Evolutionary conservation across 1,284 basidiomycete species (phyloP).

Genomic region (Austroboletus novae-zelandiae): DNA sequence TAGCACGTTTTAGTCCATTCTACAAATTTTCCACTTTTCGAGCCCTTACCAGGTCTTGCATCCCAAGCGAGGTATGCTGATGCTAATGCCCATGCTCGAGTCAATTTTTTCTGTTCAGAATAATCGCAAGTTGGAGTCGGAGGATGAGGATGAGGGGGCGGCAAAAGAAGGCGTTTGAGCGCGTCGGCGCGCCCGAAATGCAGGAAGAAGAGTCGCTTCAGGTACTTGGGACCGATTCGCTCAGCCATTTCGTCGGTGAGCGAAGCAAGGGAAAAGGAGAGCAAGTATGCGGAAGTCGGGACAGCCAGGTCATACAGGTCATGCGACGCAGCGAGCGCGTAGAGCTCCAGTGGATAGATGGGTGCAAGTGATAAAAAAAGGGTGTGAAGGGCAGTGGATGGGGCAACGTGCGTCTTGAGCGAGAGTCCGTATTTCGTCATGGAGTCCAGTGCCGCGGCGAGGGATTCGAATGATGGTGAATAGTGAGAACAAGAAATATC

Average conservation of each 20-base stretch:
- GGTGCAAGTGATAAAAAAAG: slow-evolving; percentile 56
- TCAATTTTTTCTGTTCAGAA: slow-evolving; percentile 59
- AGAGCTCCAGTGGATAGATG: slow-evolving; percentile 53
- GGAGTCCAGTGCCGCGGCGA: slow-evolving; percentile 46
- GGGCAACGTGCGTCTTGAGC: slow-evolving; percentile 39
- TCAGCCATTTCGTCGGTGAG: slow-evolving; percentile 60
- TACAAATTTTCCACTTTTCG: background rate
- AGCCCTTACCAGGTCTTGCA: slow-evolving; percentile 53
- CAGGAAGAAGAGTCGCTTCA: slow-evolving; percentile 42
- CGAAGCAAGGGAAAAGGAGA: slow-evolving; percentile 53
- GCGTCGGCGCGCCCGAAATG: slow-evolving; percentile 43
- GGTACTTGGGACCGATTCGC: slow-evolving; percentile 50
- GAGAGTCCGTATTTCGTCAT: slow-evolving; percentile 53
- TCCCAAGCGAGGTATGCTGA: slow-evolving; percentile 70
- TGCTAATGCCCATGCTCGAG: slow-evolving; percentile 64
- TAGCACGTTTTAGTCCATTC: slow-evolving; percentile 25
- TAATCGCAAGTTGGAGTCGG: slow-evolving; percentile 57
- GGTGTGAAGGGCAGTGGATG: slow-evolving; percentile 41
- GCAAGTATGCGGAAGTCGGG: slow-evolving; percentile 55
- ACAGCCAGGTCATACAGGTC: slow-evolving; percentile 60
- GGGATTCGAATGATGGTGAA: slow-evolving; percentile 50
- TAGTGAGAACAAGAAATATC: slow-evolving; percentile 61
- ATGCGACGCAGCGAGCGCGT: slow-evolving; percentile 54
- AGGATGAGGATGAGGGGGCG: slow-evolving; percentile 61
- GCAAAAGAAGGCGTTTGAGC: slow-evolving; percentile 59